Evolutionary conservation across 108 stramenopile species (phyloP).

Genomic region (Pelagomonas calceolata): DNA sequence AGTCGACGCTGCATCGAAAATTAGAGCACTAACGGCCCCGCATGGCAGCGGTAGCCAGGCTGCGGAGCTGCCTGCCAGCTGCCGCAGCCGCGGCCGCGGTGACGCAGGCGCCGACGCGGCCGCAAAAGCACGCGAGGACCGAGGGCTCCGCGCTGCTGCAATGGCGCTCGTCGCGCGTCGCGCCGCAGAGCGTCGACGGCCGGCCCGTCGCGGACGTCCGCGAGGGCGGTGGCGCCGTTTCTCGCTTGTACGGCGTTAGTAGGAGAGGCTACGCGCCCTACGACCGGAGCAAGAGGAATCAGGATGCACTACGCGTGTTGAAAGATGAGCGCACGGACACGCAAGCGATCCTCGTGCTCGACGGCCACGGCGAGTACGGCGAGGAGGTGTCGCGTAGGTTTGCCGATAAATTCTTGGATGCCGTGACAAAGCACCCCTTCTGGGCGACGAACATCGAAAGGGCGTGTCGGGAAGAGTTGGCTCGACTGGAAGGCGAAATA

Average conservation of each 20-base stretch:
- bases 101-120: too few relatives aligned
- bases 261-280: conserved; percentile 97
- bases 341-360: conserved; percentile 82
- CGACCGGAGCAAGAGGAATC: conserved; percentile 97
- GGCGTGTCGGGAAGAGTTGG: conserved; percentile 65
- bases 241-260: conserved; percentile 61
- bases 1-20: too few relatives aligned
- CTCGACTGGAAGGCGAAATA: conserved; percentile 73
- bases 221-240: not conserved
- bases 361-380: conserved; percentile 96
- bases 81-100: too few relatives aligned
- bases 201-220: too few relatives aligned
- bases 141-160: too few relatives aligned
- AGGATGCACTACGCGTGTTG: conserved; percentile 91
- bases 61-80: too few relatives aligned
- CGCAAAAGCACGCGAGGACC: too few relatives aligned
- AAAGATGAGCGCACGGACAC: conserved; percentile 79
- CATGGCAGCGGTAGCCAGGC: too few relatives aligned
- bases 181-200: too few relatives aligned
- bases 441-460: conserved; percentile 56
- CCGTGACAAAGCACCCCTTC: conserved; percentile 70
- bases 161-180: too few relatives aligned
- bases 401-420: conserved; percentile 68
- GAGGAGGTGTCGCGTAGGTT: conserved; percentile 81
- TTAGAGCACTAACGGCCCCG: too few relatives aligned